These are phyloP conservation scores for Beauveria sp. DNA, from an alignment of 2,329 filamentous ascomycete species.

Conservation along the genomic window DNA sequence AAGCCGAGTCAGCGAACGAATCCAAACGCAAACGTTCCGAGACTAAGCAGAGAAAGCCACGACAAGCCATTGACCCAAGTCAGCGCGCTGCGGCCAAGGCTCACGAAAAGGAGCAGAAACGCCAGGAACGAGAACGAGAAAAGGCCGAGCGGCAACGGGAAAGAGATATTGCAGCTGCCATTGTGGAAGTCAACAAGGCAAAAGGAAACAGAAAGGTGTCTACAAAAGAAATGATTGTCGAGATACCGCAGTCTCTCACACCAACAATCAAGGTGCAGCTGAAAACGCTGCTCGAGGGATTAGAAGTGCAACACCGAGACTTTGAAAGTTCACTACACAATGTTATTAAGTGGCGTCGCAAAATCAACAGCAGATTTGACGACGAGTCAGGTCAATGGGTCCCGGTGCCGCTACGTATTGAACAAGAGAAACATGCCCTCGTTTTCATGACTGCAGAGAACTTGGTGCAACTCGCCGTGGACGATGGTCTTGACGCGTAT, in stretches of 20 bases:
- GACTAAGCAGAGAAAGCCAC: not conserved
- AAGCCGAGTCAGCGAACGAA: conserved; percentile 21
- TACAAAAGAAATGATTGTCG: conserved; percentile 69
- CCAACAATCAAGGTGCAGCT: conserved; percentile 37
- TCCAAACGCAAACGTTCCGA: conserved; percentile 7
- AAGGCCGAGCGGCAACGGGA: conserved; percentile 56
- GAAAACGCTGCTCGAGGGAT: conserved; percentile 40
- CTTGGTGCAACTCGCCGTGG: conserved; percentile 54
- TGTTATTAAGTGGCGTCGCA: conserved; percentile 62
- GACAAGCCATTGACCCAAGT: not conserved
- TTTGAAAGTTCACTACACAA: conserved; percentile 41
- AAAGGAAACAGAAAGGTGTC: conserved; percentile 67
- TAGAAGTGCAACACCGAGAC: conserved; percentile 38
- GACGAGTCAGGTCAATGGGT: conserved; percentile 57
- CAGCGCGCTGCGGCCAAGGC: conserved; percentile 42
- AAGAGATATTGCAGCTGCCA: conserved; percentile 56
- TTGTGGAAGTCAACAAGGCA: conserved; percentile 66
- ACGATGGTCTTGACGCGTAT: conserved; percentile 49
- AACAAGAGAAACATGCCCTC: conserved; percentile 53
- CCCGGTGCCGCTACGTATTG: conserved; percentile 44
- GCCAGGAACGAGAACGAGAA: conserved; percentile 47
- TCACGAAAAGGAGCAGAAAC: conserved; percentile 47
- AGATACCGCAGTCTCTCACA: conserved; percentile 53
- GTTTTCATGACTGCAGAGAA: conserved; percentile 55
- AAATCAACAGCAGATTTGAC: conserved; percentile 56